Conservation (phyloP, 441 rosid species). For the Capsella rubella region DNA sequence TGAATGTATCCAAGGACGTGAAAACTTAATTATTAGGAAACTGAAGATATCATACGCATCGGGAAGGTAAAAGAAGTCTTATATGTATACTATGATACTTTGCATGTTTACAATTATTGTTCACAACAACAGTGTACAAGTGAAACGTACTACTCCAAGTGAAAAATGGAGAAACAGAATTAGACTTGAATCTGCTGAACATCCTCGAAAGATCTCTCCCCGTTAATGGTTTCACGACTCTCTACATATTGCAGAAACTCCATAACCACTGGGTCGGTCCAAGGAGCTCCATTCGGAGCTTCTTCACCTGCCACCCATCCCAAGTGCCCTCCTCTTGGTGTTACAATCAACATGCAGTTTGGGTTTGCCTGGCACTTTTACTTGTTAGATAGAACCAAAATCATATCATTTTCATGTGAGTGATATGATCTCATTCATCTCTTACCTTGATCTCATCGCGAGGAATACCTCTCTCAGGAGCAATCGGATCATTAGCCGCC, state of each 20-base stretch:
- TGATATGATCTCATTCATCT: constrained; percentile 15
- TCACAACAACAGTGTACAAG: constrained; percentile 8
- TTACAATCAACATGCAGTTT: constrained; percentile 78
- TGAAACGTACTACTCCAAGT: constrained; percentile 1
- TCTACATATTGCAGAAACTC: constrained; percentile 78
- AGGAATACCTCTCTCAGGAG: constrained; percentile 83
- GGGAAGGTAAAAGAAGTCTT: neutral
- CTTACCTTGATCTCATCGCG: constrained; percentile 74
- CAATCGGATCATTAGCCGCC: constrained; percentile 90
- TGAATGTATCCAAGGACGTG: neutral
- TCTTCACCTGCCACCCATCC: constrained; percentile 91
- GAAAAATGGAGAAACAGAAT: constrained; percentile 1
- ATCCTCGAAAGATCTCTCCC: constrained; percentile 29
- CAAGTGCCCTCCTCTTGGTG: constrained; percentile 88
- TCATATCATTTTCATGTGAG: neutral
- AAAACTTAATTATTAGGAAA: neutral
- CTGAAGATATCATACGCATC: neutral
- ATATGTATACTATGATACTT: neutral
- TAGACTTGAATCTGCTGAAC: constrained; percentile 39
- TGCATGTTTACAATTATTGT: constrained; percentile 21
- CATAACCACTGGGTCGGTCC: constrained; percentile 81
- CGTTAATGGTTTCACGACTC: constrained; percentile 33
- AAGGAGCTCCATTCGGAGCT: constrained; percentile 81
- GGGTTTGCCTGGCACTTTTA: constrained; percentile 61
- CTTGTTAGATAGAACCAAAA: constrained; percentile 26